These are phyloP conservation scores for Gillenia trifoliata DNA, from an alignment of 306 rosid genomes.

Conservation along the genomic window DNA sequence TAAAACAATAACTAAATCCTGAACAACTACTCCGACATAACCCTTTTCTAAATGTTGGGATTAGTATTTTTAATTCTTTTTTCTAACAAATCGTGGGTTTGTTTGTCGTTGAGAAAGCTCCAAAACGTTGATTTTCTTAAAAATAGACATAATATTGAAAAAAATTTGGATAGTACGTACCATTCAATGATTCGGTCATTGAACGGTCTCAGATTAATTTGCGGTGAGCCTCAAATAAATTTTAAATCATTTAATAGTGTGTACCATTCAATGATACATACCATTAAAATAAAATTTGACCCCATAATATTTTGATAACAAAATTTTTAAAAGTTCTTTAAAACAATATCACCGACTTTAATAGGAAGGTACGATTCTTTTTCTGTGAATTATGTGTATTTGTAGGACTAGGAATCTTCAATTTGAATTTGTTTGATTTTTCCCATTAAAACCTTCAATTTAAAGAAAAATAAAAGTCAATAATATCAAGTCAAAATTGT, in stretches of 20 bases:
- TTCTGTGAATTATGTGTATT: not conserved
- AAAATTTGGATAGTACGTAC: too few relatives aligned
- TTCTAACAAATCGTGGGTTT: not conserved
- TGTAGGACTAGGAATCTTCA: not conserved
- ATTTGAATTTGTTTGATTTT: not conserved
- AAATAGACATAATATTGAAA: too few relatives aligned
- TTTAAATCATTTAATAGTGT: too few relatives aligned
- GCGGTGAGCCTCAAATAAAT: too few relatives aligned
- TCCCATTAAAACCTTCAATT: not conserved
- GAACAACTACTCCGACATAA: not conserved
- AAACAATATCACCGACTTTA: not conserved
- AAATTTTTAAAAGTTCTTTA: too few relatives aligned
- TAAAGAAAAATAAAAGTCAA: not conserved
- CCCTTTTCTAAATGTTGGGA: not conserved
- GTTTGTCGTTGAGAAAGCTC: not conserved
- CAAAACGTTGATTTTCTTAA: too few relatives aligned
- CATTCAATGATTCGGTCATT: too few relatives aligned
- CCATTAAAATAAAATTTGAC: too few relatives aligned
- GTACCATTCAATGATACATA: too few relatives aligned
- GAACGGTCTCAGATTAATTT: too few relatives aligned
- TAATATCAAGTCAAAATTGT: not conserved
- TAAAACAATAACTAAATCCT: not conserved
- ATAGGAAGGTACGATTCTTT: not conserved
- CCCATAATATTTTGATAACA: too few relatives aligned
- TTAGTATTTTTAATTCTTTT: not conserved